Evolutionary conservation across 495 filamentous ascomycete genomes (phyloP), one percentile per base, ranked within the genome.

Genomic region (Penicillium atrosanguineum): DNA sequence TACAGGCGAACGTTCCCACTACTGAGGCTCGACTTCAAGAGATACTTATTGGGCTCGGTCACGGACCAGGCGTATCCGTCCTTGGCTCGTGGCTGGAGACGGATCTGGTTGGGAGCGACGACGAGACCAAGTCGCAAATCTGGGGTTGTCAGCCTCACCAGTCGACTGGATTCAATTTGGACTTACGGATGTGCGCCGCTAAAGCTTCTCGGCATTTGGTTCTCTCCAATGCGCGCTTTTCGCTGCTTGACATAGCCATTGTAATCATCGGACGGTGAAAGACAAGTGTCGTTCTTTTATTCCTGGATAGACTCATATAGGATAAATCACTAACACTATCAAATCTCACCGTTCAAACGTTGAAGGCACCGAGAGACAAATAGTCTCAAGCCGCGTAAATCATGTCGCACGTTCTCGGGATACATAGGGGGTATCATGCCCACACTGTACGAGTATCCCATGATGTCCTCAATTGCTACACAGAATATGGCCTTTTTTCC

Each of bases 21-120:
- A 15, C 48, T 50, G 5, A 44, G 7, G 26, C 26, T 44, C 1
- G 26, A 37, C 15, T 50, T 14, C 20, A 44, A 20, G 7, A 50
- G 28, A 19, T 0, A 8, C 6, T 8, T 28, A 18, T 44, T 50
- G 3, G 18, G 1, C 3, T 41, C 7, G 23, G 48, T 44, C n/a
- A 43, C 39, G 8, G 48, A 50, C 48, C 48, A 50, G 16, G 48
- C n/a, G 39, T 50, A 50, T 42, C 39, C 39, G 25, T 50, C 48
- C 25, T 44, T 38, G 16, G 37, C 21, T 9, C 6, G 23, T 31
- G 37, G 48, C 34, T 42, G 12, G 25, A 43, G 38, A 31, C 23
- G 37, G 21, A 50, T 23, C 4, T 42, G 14, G 8, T 39, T 42
- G 37, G 47, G 37, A 50, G 47, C 47, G 21, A 50, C 21, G 21